Percentiles rank a stretch among this genome's conserved stretches.
Evolutionary conservation across 352 stramenopile species (phyloP).

Genomic region (Elongisporangium prolatum): DNA sequence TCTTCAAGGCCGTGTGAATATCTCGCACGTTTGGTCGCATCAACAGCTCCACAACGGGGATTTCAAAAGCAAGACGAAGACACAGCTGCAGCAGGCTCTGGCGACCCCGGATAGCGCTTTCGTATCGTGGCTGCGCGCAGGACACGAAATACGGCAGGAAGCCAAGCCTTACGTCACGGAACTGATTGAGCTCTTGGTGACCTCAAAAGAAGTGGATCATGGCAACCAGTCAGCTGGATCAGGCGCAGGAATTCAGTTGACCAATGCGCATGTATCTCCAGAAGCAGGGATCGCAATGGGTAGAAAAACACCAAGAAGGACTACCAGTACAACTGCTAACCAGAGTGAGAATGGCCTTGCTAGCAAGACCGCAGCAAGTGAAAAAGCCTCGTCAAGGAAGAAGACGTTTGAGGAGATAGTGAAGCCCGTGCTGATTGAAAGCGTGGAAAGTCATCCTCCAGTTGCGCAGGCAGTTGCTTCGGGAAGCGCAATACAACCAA

Average conservation of each 20-base stretch:
- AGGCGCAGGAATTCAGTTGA: constrained; percentile 2
- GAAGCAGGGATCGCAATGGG: constrained; percentile 1
- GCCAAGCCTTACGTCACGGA: constrained; percentile 77
- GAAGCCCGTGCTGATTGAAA: neutral
- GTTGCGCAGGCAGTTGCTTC: constrained; percentile 1
- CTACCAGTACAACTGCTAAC: neutral
- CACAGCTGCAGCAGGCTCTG: constrained; percentile 50
- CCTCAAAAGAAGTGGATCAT: constrained; percentile 23
- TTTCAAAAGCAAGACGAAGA: constrained; percentile 43
- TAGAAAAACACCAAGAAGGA: neutral
- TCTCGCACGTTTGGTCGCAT: constrained; percentile 75
- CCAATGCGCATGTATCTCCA: neutral
- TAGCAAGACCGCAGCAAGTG: neutral
- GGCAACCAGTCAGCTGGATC: neutral
- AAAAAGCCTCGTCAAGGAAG: neutral
- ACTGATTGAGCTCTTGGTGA: constrained; percentile 78
- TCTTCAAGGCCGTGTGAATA: constrained; percentile 67
- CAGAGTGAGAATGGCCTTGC: neutral
- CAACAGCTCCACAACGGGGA: constrained; percentile 49
- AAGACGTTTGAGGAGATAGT: neutral
- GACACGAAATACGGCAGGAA: constrained; percentile 88
- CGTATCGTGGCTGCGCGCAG: constrained; percentile 84
- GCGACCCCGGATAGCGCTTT: constrained; percentile 60
- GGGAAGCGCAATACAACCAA: neutral
- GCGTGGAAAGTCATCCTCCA: neutral